Evolutionary conservation across 495 filamentous ascomycete genomes (phyloP).

Genomic region (Pseudoneurospora amorphoporcata): DNA sequence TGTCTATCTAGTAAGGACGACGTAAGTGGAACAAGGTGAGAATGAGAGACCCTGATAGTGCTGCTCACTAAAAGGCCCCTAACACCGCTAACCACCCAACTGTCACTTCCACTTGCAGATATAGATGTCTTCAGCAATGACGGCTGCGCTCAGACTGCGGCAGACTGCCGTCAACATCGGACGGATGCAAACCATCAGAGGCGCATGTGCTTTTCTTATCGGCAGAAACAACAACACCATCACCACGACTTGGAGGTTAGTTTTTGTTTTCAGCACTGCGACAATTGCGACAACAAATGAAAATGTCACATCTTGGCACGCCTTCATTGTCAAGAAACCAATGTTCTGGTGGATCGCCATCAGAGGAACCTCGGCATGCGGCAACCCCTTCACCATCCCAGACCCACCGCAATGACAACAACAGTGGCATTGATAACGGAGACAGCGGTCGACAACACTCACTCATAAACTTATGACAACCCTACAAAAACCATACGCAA

Average conservation of each 20-base stretch:
- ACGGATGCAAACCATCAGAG: not conserved
- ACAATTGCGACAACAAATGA: not conserved
- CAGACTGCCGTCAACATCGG: not conserved
- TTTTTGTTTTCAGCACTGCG: not conserved
- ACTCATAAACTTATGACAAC: not conserved
- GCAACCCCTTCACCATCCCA: not conserved
- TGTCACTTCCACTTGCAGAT: not conserved
- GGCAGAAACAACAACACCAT: not conserved
- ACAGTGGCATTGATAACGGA: not conserved
- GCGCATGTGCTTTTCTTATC: not conserved
- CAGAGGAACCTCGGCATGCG: not conserved
- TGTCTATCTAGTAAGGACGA: not conserved
- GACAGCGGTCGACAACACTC: not conserved
- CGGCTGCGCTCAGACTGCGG: not conserved
- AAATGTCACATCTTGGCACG: not conserved
- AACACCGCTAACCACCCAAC: not conserved
- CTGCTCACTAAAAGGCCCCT: not conserved
- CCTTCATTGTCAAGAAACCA: not conserved
- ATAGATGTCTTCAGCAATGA: not conserved
- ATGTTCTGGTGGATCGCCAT: not conserved
- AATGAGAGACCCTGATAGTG: not conserved
- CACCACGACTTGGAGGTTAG: not conserved
- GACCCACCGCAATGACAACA: not conserved
- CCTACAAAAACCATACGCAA: not conserved
- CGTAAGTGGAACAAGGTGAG: not conserved